phyloP scores from a whole-genome alignment of 1,284 basidiomycete species.

The Ceratobasidium sp. region DNA sequence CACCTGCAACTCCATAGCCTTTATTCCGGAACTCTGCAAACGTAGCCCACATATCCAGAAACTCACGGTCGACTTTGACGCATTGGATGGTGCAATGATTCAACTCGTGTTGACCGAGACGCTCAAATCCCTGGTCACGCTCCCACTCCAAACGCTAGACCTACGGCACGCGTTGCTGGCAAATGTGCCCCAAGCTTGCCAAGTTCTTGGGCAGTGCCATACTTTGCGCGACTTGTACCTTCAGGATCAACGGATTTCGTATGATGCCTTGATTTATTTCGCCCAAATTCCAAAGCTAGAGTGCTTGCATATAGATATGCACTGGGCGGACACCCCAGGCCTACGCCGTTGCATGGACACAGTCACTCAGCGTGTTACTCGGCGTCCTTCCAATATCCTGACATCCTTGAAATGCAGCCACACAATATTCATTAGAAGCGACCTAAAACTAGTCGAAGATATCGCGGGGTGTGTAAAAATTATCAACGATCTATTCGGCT shows the following conservation, averaged over 20 bases:
- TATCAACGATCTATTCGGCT: no score
- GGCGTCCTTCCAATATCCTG: no score
- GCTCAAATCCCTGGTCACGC: neutral
- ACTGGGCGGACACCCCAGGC: neutral
- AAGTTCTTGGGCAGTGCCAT: neutral
- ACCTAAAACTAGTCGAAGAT: no score
- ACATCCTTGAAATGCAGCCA: no score
- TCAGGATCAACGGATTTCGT: neutral
- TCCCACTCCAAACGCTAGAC: conserved; percentile 1
- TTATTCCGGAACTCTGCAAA: neutral
- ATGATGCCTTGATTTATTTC: neutral
- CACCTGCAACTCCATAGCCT: neutral
- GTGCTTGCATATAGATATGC: neutral
- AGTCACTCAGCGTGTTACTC: neutral
- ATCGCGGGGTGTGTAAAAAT: no score
- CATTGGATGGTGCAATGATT: neutral
- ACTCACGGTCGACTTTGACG: neutral
- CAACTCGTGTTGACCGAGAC: neutral
- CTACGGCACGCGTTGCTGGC: neutral
- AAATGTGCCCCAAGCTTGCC: neutral
- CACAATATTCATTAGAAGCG: no score
- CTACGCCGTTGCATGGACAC: neutral
- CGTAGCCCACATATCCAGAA: conserved; percentile 1
- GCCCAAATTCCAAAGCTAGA: neutral
- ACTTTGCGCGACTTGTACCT: neutral